Conservation (phyloP, 2,329 filamentous ascomycete species). For the Neurospora sp. region DNA sequence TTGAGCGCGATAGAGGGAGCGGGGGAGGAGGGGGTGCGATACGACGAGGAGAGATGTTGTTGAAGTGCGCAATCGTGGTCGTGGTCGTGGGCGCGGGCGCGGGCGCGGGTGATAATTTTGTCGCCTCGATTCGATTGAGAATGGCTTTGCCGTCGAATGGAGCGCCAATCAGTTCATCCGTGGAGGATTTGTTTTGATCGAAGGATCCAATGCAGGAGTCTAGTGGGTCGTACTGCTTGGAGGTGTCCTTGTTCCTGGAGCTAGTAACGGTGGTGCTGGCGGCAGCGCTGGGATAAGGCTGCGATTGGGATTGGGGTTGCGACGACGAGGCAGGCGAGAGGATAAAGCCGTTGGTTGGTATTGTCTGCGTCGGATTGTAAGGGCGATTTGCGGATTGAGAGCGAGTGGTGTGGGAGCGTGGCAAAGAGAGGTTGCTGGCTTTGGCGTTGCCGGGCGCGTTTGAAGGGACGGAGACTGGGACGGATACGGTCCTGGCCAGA, state of each 20-base stretch:
- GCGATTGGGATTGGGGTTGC: slow-evolving; percentile 8
- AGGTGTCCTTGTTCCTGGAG: neutral
- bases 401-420: slow-evolving; percentile 32
- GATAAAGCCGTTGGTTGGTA: slow-evolving; percentile 2
- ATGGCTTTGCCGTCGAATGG: slow-evolving; percentile 56
- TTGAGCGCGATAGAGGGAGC: slow-evolving; percentile 34
- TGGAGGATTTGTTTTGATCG: slow-evolving; percentile 10
- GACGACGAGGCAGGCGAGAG: slow-evolving; percentile 6
- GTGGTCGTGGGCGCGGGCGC: slow-evolving; percentile 13
- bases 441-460: slow-evolving; percentile 35
- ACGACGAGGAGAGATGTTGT: slow-evolving; percentile 21
- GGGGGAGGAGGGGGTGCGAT: slow-evolving; percentile 23
- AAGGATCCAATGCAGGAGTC: neutral
- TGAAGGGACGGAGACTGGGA: slow-evolving; percentile 18
- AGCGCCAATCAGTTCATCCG: slow-evolving; percentile 53
- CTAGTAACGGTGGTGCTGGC: neutral
- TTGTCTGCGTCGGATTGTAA: slow-evolving; percentile 1
- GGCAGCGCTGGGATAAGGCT: slow-evolving; percentile 1
- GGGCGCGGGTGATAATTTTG: slow-evolving; percentile 26
- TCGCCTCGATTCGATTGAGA: slow-evolving; percentile 48
- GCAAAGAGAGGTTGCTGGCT: slow-evolving; percentile 25
- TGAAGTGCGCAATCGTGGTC: slow-evolving; percentile 8
- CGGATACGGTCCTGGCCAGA: slow-evolving; percentile 28
- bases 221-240: neutral
- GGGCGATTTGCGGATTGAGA: slow-evolving; percentile 20